Base-by-base conservation (phyloP, 352 stramenopile genomes). In the Phytophthora europaea region DNA sequence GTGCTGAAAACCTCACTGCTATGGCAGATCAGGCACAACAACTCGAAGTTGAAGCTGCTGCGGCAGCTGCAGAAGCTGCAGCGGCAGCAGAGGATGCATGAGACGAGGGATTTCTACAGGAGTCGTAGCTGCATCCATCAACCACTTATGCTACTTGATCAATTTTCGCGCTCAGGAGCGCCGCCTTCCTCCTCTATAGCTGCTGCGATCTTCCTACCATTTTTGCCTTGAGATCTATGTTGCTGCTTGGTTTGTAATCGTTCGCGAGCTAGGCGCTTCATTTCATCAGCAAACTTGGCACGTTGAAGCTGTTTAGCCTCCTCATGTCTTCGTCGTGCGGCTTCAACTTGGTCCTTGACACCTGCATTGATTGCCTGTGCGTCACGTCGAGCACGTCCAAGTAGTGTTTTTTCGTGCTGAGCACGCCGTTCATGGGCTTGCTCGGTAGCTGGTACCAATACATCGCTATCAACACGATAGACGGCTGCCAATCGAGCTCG, bases 1-100 rank as follows among this genome's bases (percentile, higher is more conserved):
- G 86, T 18, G 75, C 74, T 22, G 87, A 94, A n/a, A 81, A 80
- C 26, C 43, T 92, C n/a, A 81, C 87, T 23, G 53, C 67, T 4
- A 73, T 78, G 20, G 75, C 67, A 0, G 78, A 91, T 26, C 75
- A 80, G 10, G 80, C 58, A 4, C 70, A 82, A 15, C 74, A 87
- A 51, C 72, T 84, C 20, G 73, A 85, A 23, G 79, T 82, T 34
- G 72, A 91, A 54, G 73, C 72, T 28, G 67, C 66, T 5, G 66
- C 58, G 15, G 72, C 54, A 9, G 67, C 67, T 16, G 73, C 62
- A 16, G 71, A 62, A 58, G 62, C 54, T 33, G 65, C 55, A 61
- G 63, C 52, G 22, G 70, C 38, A 23, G 65, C 56, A 55, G 67
- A 54, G 16, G 62, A 70, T 15, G 62, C 43, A 16, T 50, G 9